Evolutionary conservation across 2,329 filamentous ascomycete genomes (phyloP), one percentile per base, ranked within the genome.

Genomic region (Alternaria solani): DNA sequence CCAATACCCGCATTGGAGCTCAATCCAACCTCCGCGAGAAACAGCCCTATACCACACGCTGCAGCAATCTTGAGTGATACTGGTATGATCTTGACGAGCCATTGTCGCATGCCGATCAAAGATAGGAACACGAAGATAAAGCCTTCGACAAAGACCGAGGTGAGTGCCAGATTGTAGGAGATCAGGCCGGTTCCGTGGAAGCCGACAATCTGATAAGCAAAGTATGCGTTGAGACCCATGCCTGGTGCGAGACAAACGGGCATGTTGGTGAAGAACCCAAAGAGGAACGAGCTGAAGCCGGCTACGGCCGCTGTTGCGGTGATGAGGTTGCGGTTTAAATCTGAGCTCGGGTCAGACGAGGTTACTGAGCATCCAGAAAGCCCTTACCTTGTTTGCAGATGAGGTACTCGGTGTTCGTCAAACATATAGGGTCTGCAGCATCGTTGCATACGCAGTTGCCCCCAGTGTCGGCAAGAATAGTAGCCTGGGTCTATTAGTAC

Each of bases 81-180:
- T 1, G 93, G 93, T 56, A 96, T 92, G 47, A 90, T 86, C 61
- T 92, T 88, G 18, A 93, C 93, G 26, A 96, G 87, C 92, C 92
- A 96, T 76, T 96, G 93, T 14, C 93, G 89, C 81, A 96, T 85
- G 38, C 93, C 93, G 53, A 94, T 83, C 36, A 96, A 76, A 1
- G 93, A 92, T 26, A 96, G 84, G 5, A 83, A 90, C 49, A 96
- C 86, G 80, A 96, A 96, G 60, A 96, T 88, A 77, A 92, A 91
- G 18, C 93, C 93, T 77, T 96, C 93, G 11, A 94, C 88, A 74
- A 96, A 96, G 65, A 95, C 93, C 51, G 93, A 92, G 7, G 92
- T 95, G 30, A 96, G 81, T 9, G 93, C 93, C 34, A 94, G 84
- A 44, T 85, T 80, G 75, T 92, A 96, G 0, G 91, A 87, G 7